These are phyloP conservation scores for Alternaria alternata DNA, from an alignment of 2,329 filamentous ascomycete species.

Conservation along the genomic window DNA sequence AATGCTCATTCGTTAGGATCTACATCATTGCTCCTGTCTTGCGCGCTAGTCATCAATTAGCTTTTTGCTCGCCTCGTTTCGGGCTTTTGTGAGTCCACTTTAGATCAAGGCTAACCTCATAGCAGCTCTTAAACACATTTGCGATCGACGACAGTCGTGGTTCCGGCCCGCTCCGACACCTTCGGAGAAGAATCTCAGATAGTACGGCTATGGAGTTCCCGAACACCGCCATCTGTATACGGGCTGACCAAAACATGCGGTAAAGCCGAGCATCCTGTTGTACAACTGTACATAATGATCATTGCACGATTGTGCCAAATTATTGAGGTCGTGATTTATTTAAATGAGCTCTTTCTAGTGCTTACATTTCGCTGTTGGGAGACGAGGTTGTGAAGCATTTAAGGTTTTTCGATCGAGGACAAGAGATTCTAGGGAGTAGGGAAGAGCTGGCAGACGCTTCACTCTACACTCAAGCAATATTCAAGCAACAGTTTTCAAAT, in stretches of 20 bases:
- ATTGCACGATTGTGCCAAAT: background rate
- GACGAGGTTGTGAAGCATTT: background rate
- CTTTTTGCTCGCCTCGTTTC: background rate
- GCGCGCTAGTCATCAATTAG: background rate
- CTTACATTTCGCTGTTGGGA: background rate
- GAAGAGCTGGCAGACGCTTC: background rate
- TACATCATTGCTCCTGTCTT: constrained; percentile 1
- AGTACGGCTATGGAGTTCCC: background rate
- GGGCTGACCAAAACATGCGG: background rate
- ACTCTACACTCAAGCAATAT: background rate
- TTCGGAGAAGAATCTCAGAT: background rate
- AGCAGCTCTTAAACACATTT: background rate
- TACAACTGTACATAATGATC: background rate
- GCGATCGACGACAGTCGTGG: background rate
- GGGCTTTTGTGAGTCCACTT: background rate
- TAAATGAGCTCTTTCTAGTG: background rate
- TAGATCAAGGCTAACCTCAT: background rate
- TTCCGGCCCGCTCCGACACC: background rate
- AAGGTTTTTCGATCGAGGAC: background rate
- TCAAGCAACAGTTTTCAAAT: background rate
- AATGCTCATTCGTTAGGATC: constrained; percentile 1
- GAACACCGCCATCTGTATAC: background rate
- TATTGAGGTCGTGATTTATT: background rate
- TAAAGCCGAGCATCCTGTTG: background rate
- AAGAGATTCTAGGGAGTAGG: background rate